Conservation (phyloP, 768 basidiomycete genomes). For the Rubroboletus satanas region DNA sequence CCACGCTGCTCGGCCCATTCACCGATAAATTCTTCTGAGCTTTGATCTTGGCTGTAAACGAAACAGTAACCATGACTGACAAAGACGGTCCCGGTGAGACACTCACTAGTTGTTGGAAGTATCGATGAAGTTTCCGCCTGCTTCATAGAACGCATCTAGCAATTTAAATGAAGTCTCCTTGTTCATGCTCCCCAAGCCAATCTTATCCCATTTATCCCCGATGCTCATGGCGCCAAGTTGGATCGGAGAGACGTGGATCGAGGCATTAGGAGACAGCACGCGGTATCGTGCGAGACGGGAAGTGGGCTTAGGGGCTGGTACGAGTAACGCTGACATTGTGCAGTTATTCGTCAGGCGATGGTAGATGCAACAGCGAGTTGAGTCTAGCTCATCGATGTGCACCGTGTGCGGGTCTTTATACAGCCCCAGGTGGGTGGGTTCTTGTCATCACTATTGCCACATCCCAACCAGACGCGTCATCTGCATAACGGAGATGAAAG, state of each 20-base stretch:
- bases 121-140: slow-evolving; percentile 49
- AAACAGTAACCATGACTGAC: background rate
- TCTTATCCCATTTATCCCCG: slow-evolving; percentile 39
- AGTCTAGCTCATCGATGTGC: background rate
- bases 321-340: background rate
- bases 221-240: slow-evolving; percentile 47
- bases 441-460: background rate
- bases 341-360: background rate
- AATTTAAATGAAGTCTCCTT: slow-evolving; percentile 43
- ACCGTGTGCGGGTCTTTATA: background rate
- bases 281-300: slow-evolving; percentile 39
- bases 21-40: slow-evolving; percentile 43
- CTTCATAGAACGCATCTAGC: slow-evolving; percentile 42
- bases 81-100: background rate
- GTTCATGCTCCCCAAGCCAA: slow-evolving; percentile 40
- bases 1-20: slow-evolving; percentile 43
- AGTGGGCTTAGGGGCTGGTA: slow-evolving; percentile 24
- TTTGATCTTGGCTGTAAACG: slow-evolving; percentile 34
- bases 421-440: too few relatives aligned
- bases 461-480: background rate
- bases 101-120: slow-evolving; percentile 45
- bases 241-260: slow-evolving; percentile 47
- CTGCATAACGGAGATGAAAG: background rate
- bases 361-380: background rate
- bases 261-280: slow-evolving; percentile 37